phyloP scores from a whole-genome alignment of 495 filamentous ascomycete species.

The Delitschia confertaspora region DNA sequence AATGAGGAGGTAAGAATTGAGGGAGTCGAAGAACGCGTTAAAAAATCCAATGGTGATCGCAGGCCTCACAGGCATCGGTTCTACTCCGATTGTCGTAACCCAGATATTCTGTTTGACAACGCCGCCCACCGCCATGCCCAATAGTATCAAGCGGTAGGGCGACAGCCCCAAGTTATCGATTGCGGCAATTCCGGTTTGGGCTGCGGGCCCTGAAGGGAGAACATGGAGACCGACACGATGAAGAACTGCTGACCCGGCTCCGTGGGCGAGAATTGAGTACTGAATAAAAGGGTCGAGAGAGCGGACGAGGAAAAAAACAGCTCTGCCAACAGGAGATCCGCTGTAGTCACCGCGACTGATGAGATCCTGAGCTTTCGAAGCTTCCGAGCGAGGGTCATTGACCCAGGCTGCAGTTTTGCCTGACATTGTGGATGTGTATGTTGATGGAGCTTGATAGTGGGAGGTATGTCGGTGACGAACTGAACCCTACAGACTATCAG shows the following conservation, averaged over 20 bases:
- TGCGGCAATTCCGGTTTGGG: constrained; percentile 31
- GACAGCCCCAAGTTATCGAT: constrained; percentile 34
- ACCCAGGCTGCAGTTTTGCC: constrained; percentile 1
- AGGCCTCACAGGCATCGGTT: constrained; percentile 13
- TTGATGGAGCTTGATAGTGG: not conserved
- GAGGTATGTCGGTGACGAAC: too few relatives aligned
- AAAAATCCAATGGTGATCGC: constrained; percentile 19
- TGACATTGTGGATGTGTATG: constrained; percentile 4
- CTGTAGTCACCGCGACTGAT: constrained; percentile 31
- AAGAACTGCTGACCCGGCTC: constrained; percentile 32
- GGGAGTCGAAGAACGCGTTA: constrained; percentile 25
- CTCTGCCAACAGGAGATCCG: constrained; percentile 41
- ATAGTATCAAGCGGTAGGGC: constrained; percentile 38
- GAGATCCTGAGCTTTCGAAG: constrained; percentile 21
- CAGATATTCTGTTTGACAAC: constrained; percentile 27
- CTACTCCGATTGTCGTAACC: constrained; percentile 13
- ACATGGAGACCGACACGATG: constrained; percentile 28
- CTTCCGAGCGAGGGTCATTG: constrained; percentile 18
- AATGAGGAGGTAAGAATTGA: constrained; percentile 40
- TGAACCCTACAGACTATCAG: too few relatives aligned
- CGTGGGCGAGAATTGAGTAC: constrained; percentile 41
- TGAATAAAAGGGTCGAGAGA: constrained; percentile 50
- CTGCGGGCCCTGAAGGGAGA: constrained; percentile 29
- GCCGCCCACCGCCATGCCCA: constrained; percentile 41
- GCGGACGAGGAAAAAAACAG: constrained; percentile 50